phyloP scores from a whole-genome alignment of 2,329 filamentous ascomycete genomes.

The Cyanodermella asteris region DNA sequence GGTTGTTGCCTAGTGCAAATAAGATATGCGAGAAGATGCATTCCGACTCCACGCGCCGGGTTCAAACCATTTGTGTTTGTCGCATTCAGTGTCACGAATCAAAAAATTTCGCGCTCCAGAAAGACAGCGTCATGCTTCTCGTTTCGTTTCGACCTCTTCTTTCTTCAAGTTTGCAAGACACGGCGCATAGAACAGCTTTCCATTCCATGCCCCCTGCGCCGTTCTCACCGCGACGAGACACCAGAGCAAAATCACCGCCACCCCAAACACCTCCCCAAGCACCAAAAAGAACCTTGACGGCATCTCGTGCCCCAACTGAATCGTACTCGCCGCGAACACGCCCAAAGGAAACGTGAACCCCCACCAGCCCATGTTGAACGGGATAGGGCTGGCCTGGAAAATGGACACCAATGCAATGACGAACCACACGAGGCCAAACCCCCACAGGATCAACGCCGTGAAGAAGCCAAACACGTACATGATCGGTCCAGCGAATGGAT shows the following conservation, averaged over 20 bases:
- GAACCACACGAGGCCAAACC: slow-evolving; percentile 32
- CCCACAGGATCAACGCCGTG: slow-evolving; percentile 33
- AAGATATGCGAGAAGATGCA: too few relatives aligned
- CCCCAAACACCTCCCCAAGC: slow-evolving; percentile 28
- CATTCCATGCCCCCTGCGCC: slow-evolving; percentile 23
- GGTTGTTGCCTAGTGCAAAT: too few relatives aligned
- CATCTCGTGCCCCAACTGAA: slow-evolving; percentile 27
- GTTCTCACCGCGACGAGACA: slow-evolving; percentile 30
- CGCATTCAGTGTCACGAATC: too few relatives aligned
- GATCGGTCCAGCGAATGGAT: slow-evolving; percentile 23
- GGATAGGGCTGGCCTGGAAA: slow-evolving; percentile 17
- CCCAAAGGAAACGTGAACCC: slow-evolving; percentile 38
- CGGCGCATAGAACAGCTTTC: slow-evolving; percentile 31
- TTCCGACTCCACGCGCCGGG: too few relatives aligned
- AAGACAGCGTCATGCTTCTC: too few relatives aligned
- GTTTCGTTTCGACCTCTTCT: slow-evolving; percentile 6
- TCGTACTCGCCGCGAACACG: slow-evolving; percentile 30
- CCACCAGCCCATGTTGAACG: slow-evolving; percentile 44
- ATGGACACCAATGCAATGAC: slow-evolving; percentile 28
- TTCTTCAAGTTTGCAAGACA: slow-evolving; percentile 23
- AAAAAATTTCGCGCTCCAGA: too few relatives aligned
- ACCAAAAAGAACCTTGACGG: slow-evolving; percentile 33
- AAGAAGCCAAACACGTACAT: slow-evolving; percentile 37
- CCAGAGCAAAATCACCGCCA: slow-evolving; percentile 33
- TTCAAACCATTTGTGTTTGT: too few relatives aligned